These are phyloP conservation scores for Moricandia moricandioides DNA, from an alignment of 345 rosid genomes.

Conservation along the genomic window DNA sequence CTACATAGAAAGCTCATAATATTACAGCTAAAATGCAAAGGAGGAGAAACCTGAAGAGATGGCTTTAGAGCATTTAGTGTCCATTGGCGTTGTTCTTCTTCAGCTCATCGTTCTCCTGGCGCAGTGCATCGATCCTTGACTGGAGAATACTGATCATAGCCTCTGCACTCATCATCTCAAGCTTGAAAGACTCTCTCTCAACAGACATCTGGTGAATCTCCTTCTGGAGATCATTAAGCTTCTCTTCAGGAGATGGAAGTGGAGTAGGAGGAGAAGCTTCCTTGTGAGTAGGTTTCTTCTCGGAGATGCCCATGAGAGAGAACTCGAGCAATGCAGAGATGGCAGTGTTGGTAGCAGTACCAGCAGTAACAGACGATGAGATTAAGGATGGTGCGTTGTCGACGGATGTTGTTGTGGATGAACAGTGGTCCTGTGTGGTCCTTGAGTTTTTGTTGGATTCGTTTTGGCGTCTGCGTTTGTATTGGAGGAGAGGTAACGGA, in stretches of 20 bases:
- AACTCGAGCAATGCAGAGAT: conserved; percentile 80
- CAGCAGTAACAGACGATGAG: conserved; percentile 41
- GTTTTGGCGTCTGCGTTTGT: conserved; percentile 69
- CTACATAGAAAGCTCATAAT: conserved; percentile 10
- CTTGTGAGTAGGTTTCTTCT: conserved; percentile 22
- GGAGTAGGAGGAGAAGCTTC: conserved; percentile 33
- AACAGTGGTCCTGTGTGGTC: conserved; percentile 58
- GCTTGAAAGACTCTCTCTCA: conserved; percentile 68
- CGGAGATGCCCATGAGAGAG: conserved; percentile 46
- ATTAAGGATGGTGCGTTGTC: conserved; percentile 46
- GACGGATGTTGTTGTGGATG: conserved; percentile 65
- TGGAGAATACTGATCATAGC: conserved; percentile 80
- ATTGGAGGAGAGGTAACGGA: conserved; percentile 59
- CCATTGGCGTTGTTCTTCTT: conserved; percentile 38
- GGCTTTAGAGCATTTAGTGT: neutral
- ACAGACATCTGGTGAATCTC: conserved; percentile 68
- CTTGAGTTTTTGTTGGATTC: conserved; percentile 61
- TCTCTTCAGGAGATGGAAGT: conserved; percentile 9
- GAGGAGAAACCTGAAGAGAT: conserved; percentile 25
- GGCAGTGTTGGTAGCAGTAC: conserved; percentile 68
- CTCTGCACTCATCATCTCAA: conserved; percentile 80
- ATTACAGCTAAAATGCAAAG: conserved; percentile 16
- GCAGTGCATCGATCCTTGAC: conserved; percentile 55
- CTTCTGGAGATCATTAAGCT: conserved; percentile 52
- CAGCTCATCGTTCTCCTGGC: conserved; percentile 69